These are phyloP conservation scores for Hypsizygus marmoreus DNA, from an alignment of 768 basidiomycete species.

Conservation along the genomic window DNA sequence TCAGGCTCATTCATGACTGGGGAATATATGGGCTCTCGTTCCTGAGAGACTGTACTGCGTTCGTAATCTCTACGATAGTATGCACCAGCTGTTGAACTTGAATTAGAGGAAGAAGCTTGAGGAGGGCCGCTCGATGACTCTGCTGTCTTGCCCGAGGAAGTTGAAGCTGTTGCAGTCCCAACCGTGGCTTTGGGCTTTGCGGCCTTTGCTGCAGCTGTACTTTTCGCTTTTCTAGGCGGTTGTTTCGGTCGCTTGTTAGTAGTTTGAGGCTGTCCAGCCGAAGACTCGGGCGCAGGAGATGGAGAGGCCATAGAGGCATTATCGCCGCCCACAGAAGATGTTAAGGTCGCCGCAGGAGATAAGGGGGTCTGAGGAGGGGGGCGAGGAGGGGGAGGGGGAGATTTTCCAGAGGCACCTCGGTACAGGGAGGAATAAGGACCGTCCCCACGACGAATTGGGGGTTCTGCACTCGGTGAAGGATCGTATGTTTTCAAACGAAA, in stretches of 20 bases:
- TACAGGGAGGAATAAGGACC: conserved; percentile 44
- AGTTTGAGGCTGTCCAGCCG: not conserved
- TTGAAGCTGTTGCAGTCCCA: not conserved
- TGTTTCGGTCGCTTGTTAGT: not conserved
- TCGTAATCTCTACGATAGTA: conserved; percentile 39
- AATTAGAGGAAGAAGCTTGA: conserved; percentile 8
- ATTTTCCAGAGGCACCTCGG: conserved; percentile 24
- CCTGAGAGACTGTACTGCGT: conserved; percentile 5
- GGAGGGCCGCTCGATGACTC: not conserved
- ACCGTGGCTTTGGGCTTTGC: conserved; percentile 1
- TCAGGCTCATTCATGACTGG: too few relatives aligned
- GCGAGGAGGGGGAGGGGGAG: conserved; percentile 6
- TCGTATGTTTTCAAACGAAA: conserved; percentile 49
- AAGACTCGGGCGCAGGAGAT: not conserved
- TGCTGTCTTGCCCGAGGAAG: not conserved
- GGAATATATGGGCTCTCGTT: too few relatives aligned
- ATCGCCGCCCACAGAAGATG: conserved; percentile 1
- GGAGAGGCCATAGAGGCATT: conserved; percentile 1
- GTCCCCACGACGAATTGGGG: conserved; percentile 29
- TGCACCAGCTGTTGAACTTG: conserved; percentile 8
- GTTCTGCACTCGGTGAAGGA: not conserved
- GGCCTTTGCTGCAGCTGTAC: not conserved
- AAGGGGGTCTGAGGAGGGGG: too few relatives aligned
- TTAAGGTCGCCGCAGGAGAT: conserved; percentile 6
- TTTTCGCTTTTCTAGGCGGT: not conserved